Evolutionary conservation across 1,284 basidiomycete species (phyloP).

Genomic region (Golubevia pallescens): DNA sequence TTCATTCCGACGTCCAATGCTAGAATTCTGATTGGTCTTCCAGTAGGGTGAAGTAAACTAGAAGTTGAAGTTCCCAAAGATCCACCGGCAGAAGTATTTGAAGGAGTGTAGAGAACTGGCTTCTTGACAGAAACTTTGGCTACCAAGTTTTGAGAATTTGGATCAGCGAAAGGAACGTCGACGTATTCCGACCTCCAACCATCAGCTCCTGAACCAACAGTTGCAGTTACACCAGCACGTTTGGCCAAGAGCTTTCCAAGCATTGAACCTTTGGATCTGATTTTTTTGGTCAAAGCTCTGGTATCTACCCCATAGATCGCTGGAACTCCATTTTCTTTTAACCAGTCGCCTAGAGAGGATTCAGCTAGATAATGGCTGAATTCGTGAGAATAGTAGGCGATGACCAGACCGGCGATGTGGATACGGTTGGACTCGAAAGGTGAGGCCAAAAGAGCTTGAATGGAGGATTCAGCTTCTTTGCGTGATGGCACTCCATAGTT

Average conservation of each 20-base stretch:
- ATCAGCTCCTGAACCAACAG: slow-evolving; percentile 22
- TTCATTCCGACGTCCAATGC: slow-evolving; percentile 99
- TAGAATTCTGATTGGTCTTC: slow-evolving; percentile 78
- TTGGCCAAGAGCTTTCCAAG: slow-evolving; percentile 65
- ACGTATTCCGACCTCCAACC: slow-evolving; percentile 83
- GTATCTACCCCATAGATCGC: slow-evolving; percentile 98
- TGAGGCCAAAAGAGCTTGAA: slow-evolving; percentile 66
- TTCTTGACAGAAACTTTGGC: slow-evolving; percentile 79
- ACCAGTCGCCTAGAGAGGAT: slow-evolving; percentile 87
- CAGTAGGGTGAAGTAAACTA: slow-evolving; percentile 77
- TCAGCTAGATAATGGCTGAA: slow-evolving; percentile 93
- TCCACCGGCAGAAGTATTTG: slow-evolving; percentile 62
- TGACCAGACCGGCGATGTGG: slow-evolving; percentile 87
- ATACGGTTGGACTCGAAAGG: slow-evolving; percentile 92
- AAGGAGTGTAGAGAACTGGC: slow-evolving; percentile 73
- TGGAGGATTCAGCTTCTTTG: slow-evolving; percentile 63
- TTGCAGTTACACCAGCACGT: slow-evolving; percentile 15
- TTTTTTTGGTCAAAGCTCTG: slow-evolving; percentile 92
- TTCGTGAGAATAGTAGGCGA: slow-evolving; percentile 87
- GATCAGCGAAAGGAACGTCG: slow-evolving; percentile 83
- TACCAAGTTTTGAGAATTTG: slow-evolving; percentile 89
- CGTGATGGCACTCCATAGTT: slow-evolving; percentile 98
- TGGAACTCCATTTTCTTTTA: slow-evolving; percentile 92
- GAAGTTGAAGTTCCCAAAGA: slow-evolving; percentile 65
- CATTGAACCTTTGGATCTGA: slow-evolving; percentile 91